Evolutionary conservation across 2,329 filamentous ascomycete species (phyloP), one percentile per base, ranked within the genome.

Genomic region (Leptographium flavum): DNA sequence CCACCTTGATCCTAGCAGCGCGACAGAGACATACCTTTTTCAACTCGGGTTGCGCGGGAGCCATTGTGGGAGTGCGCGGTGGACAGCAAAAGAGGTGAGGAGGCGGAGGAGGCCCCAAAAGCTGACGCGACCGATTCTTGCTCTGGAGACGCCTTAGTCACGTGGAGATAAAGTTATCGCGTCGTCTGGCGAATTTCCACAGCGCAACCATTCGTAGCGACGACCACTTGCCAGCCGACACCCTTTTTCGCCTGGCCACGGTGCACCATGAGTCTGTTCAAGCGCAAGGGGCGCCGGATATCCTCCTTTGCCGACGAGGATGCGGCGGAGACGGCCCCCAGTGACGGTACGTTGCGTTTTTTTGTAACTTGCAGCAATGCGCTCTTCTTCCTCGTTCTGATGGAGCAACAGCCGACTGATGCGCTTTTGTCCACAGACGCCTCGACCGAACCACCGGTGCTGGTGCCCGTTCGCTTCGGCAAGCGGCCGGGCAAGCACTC

Each of bases 41-140:
- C 52, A 98, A 78, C 71, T 98, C 93, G 58, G 92, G 92, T 69
- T 96, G 92, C 63, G 92, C 88, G 80, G 93, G 90, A 69, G 92
- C 87, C 92, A 98, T 98, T 54, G 72, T 83, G 69, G 25, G 5
- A 17, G 11, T 11, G 37, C 39, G 42, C 36, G 25, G 19, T n/a
- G 22, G 21, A 10, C 17, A 35, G 33, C 30, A 42, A 22, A 22
- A 28, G 19, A 32, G 15, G 41, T n/a, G 31, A 19, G 15, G 35
- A 30, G 42, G 47, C 43, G 13, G 35, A 17, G 22, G 13, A 25
- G 14, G 22, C 1, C 4, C 33, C 28, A 21, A 45, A 39, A 39
- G 43, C 40, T 47, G 46, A 45, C 47, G 48, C 25, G 52, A 55
- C 8, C 14, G 13, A 23, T 35, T 15, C 17, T 9, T 13, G 27